Evolutionary conservation across 1,284 basidiomycete species (phyloP).

Genomic region (Puccinia horiana): DNA sequence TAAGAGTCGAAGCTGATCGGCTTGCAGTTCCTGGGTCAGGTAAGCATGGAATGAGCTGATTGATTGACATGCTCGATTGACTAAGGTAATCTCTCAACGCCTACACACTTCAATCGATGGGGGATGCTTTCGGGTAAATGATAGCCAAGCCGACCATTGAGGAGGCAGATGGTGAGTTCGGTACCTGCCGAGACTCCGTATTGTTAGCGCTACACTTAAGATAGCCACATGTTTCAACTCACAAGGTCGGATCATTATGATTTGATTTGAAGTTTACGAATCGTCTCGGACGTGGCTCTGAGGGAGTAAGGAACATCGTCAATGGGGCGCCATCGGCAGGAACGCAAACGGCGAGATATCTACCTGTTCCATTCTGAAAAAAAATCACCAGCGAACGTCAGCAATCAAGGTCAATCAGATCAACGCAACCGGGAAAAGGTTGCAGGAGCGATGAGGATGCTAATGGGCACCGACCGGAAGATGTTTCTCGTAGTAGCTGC

Average conservation of each 20-base stretch:
- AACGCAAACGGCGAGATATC: neutral
- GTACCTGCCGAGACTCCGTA: slow-evolving; percentile 7
- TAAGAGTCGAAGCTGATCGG: slow-evolving; percentile 13
- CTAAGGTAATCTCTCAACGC: neutral
- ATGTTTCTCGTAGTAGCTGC: slow-evolving; percentile 33
- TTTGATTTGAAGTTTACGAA: slow-evolving; percentile 32
- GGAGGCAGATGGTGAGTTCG: slow-evolving; percentile 38
- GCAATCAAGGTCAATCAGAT: neutral
- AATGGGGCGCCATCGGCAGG: neutral
- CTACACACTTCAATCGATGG: slow-evolving; percentile 38
- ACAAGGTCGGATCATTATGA: slow-evolving; percentile 35
- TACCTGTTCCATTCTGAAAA: neutral
- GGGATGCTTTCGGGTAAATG: slow-evolving; percentile 19
- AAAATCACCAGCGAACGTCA: neutral
- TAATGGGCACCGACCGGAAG: neutral
- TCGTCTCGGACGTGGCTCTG: slow-evolving; percentile 35
- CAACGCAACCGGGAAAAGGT: neutral
- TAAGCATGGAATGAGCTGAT: neutral
- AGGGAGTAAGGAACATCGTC: neutral
- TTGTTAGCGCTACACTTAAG: neutral
- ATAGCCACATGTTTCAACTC: neutral
- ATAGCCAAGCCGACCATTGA: slow-evolving; percentile 47
- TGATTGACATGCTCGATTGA: neutral
- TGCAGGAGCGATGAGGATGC: neutral
- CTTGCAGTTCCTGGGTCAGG: slow-evolving; percentile 24